Base-by-base conservation (phyloP, 352 stramenopile species). In the Pythium sukuiense region DNA sequence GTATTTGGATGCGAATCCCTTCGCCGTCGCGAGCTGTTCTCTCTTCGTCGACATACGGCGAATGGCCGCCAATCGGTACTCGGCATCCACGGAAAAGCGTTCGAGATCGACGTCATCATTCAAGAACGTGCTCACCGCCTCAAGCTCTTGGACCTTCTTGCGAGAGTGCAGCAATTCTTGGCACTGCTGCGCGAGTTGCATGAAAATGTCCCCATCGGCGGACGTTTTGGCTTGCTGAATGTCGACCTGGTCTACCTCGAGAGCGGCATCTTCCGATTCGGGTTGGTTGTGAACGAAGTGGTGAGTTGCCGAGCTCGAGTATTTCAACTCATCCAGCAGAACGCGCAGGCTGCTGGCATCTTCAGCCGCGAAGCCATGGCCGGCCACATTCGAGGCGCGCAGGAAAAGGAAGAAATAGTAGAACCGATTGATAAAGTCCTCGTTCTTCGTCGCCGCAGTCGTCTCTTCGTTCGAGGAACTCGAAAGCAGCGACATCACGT, bases 1-100 rank as follows among this genome's bases (percentile, higher is more conserved):
- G 46, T 92, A 92, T 69, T 93, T 93, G 26, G 9, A 63, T 8
- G 85, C 85, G 62, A 92, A 84, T 55, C 90, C 77, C 26, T 59
- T 76, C 3, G 82, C 81, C 0, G 76, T 50, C 5, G 71, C 58
- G 12, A 88, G 76, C 13, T 82, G 63, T 30, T 88, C 76, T 57
- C 82, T 82, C 35, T 67, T 81, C 7, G 70, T 83, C 14, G 85
- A 79, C 35, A 93, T 69, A n/a, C 64, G 8, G 33, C 83, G 53
- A 29, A 93, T 83, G 50, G 69, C 80, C 11, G 69, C 56, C 3
- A 74, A 67, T 2, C 83, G 81, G 50, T 93, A 93, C 26, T 61
- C 65, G 13, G 70, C 33, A 52, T 93, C 80, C 9, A 56, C 45
- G 3, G 72, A 72, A 50, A 93, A 93, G 6, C 69, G 73, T 30